Conservation (phyloP, 2,329 filamentous ascomycete genomes). For the Mycosphaerelloides madeirae region DNA sequence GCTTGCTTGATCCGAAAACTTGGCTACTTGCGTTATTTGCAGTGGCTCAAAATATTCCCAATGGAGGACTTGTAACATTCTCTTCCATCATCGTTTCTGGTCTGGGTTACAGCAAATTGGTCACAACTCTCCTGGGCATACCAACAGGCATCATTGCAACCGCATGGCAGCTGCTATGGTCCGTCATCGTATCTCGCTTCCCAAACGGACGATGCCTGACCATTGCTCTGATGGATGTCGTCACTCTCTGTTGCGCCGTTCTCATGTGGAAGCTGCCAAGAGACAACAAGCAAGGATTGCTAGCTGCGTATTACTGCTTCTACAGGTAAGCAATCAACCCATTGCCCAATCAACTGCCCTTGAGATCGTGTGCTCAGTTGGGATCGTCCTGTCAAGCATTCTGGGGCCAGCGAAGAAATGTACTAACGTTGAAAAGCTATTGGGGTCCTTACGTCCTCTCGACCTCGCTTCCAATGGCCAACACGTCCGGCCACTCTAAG, state of each 20-base stretch:
- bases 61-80: constrained; percentile 17
- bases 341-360: too few relatives aligned
- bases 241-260: constrained; percentile 28
- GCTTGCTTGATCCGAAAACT: constrained; percentile 53
- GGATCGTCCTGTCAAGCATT: not conserved
- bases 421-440: too few relatives aligned
- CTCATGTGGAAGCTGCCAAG: constrained; percentile 35
- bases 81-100: constrained; percentile 14
- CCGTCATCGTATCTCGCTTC: constrained; percentile 7
- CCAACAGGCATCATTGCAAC: constrained; percentile 16
- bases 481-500: constrained; percentile 32
- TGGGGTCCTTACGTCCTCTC: constrained; percentile 31
- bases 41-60: constrained; percentile 14
- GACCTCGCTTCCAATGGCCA: constrained; percentile 29
- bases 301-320: constrained; percentile 38
- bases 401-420: too few relatives aligned
- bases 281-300: constrained; percentile 32
- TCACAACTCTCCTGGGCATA: constrained; percentile 12
- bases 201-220: constrained; percentile 16
- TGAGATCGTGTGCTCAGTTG: too few relatives aligned
- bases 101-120: constrained; percentile 10
- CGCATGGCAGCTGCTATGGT: constrained; percentile 7
- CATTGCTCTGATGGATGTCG: constrained; percentile 25
- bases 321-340: constrained; percentile 21
- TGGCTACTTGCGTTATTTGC: constrained; percentile 36